Percentiles rank a stretch among this genome's conserved stretches.
Evolutionary conservation across 2,329 filamentous ascomycete genomes (phyloP).

Genomic region (Lachnellula hyalina): DNA sequence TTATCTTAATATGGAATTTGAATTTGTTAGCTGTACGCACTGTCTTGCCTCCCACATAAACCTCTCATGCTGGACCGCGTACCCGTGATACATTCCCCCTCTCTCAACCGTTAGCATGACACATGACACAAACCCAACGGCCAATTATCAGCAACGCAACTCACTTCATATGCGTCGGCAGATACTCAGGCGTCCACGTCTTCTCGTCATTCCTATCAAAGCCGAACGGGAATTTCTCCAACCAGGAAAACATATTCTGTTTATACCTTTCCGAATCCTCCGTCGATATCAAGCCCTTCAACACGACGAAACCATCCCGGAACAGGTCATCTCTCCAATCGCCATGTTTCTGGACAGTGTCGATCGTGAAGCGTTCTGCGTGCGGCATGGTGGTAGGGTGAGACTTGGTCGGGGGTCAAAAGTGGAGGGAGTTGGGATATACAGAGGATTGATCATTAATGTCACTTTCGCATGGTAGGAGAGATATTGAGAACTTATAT

Average conservation of each 20-base stretch:
- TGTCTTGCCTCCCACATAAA: conserved; percentile 35
- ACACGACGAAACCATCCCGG: conserved; percentile 37
- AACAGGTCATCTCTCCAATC: conserved; percentile 14
- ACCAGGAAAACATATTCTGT: conserved; percentile 19
- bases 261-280: conserved; percentile 32
- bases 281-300: conserved; percentile 39
- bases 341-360: conserved; percentile 3
- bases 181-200: conserved; percentile 32
- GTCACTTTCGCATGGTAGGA: too few species aligned
- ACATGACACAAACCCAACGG: too few species aligned
- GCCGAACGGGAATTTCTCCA: conserved; percentile 26
- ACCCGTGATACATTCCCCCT: conserved; percentile 36
- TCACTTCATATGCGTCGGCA: conserved; percentile 23
- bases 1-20: too few species aligned
- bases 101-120: conserved; percentile 19
- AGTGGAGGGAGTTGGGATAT: background rate
- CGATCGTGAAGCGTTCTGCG: background rate
- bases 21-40: too few species aligned
- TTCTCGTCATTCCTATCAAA: conserved; percentile 33
- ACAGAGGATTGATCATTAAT: background rate
- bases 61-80: conserved; percentile 36
- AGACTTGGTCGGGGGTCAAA: background rate
- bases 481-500: too few species aligned
- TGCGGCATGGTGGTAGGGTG: conserved; percentile 1
- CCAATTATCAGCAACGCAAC: background rate